phyloP scores from a whole-genome alignment of 2,329 filamentous ascomycete species.

The Colletotrichum agaves region DNA sequence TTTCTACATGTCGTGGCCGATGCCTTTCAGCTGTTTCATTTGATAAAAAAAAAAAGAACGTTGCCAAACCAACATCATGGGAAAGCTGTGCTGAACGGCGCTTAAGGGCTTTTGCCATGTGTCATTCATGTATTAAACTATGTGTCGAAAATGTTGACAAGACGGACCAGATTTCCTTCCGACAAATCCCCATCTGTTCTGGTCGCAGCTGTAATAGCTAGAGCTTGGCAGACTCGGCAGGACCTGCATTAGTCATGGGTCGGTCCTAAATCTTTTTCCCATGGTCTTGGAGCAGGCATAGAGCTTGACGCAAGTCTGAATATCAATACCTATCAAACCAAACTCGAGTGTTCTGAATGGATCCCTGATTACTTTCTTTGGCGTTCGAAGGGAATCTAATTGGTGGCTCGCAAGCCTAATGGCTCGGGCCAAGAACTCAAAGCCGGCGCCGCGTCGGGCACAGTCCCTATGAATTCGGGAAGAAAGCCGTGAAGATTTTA shows the following conservation, averaged over 20 bases:
- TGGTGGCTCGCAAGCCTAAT: background rate
- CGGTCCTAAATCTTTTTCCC: slow-evolving; percentile 5
- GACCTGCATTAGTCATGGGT: background rate
- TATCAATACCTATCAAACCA: background rate
- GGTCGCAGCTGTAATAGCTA: background rate
- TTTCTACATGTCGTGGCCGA: background rate
- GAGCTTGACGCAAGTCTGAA: background rate
- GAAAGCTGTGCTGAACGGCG: background rate
- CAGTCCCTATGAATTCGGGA: background rate
- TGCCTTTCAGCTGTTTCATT: background rate
- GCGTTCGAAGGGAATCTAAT: background rate
- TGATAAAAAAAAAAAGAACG: slow-evolving; percentile 20
- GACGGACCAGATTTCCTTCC: background rate
- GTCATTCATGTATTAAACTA: slow-evolving; percentile 7
- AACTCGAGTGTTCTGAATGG: background rate
- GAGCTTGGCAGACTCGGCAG: slow-evolving; percentile 27
- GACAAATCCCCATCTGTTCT: slow-evolving; percentile 7
- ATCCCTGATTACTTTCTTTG: background rate
- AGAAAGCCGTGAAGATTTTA: background rate
- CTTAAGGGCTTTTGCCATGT: background rate
- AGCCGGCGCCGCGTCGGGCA: background rate
- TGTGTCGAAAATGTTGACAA: background rate
- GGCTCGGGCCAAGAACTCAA: background rate
- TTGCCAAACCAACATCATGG: background rate
- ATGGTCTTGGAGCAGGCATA: background rate